Conservation (phyloP, 768 basidiomycete species). For the Harrya chromipes region DNA sequence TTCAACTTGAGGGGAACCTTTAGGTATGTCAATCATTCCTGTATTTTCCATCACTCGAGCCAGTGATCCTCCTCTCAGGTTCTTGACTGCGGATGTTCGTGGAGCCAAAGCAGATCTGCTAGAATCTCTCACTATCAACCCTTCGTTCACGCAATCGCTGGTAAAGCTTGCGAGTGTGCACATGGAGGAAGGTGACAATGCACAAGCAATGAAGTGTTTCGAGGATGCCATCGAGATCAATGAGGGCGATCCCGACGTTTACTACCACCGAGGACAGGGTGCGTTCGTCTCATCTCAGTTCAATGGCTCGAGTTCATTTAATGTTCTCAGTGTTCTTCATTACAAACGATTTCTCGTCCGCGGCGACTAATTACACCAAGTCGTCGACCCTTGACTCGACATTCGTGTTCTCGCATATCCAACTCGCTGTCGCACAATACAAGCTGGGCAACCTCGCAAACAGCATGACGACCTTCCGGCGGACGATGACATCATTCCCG, state of each 20-base stretch:
- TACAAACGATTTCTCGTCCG: constrained; percentile 82
- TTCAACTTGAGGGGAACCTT: constrained; percentile 94
- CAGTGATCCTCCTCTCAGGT: constrained; percentile 44
- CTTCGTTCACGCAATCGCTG: constrained; percentile 76
- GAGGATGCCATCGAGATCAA: constrained; percentile 85
- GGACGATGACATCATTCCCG: constrained; percentile 83
- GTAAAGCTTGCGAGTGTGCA: constrained; percentile 97
- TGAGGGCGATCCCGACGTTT: constrained; percentile 87
- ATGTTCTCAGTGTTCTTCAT: constrained; percentile 78
- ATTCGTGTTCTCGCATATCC: constrained; percentile 97
- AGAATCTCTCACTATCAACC: constrained; percentile 66
- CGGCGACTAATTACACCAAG: constrained; percentile 87
- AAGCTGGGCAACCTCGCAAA: constrained; percentile 75
- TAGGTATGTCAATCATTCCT: constrained; percentile 55
- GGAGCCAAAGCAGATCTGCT: constrained; percentile 84
- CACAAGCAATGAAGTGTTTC: constrained; percentile 85
- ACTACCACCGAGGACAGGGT: constrained; percentile 99
- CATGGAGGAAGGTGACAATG: constrained; percentile 90
- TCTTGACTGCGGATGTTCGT: constrained; percentile 79
- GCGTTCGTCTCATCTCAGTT: not conserved
- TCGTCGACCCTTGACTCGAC: constrained; percentile 81
- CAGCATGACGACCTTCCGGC: constrained; percentile 88
- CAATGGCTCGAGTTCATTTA: not conserved
- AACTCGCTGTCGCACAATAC: constrained; percentile 96
- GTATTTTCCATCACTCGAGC: not conserved